Conservation (phyloP, 768 basidiomycete species). For the Serendipita sp. region DNA sequence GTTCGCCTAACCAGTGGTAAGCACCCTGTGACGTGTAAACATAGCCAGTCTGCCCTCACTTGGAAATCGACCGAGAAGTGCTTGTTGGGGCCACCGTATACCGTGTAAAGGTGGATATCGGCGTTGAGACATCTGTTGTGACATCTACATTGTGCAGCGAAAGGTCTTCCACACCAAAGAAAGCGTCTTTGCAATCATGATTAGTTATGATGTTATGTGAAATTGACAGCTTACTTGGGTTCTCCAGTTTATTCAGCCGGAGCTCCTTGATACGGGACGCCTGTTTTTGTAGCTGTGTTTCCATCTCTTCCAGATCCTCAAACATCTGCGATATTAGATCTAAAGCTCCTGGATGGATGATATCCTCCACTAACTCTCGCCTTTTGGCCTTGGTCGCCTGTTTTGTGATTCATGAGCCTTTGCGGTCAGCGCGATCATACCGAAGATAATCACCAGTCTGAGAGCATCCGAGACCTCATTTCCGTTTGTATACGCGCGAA, state of each 20-base stretch:
- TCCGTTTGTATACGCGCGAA: conserved; percentile 64
- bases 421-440: conserved; percentile 17
- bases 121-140: conserved; percentile 86
- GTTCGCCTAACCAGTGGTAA: conserved; percentile 34
- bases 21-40: neutral
- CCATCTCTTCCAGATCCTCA: conserved; percentile 77
- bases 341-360: conserved; percentile 61
- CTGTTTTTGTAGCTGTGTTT: conserved; percentile 78
- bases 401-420: neutral
- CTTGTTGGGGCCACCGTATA: conserved; percentile 80
- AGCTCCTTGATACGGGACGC: conserved; percentile 58
- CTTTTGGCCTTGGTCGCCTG: conserved; percentile 38
- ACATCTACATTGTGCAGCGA: conserved; percentile 81
- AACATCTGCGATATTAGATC: conserved; percentile 58
- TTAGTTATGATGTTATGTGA: conserved; percentile 15
- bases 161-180: conserved; percentile 71
- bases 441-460: conserved; percentile 42
- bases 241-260: conserved; percentile 52
- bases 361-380: conserved; percentile 49
- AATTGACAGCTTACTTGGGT: conserved; percentile 51
- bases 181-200: conserved; percentile 39
- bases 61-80: conserved; percentile 33
- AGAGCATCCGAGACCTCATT: conserved; percentile 78
- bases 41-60: neutral
- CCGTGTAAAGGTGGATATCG: conserved; percentile 80